Evolutionary conservation across 768 basidiomycete species (phyloP).

Genomic region (Galerina sulciceps): DNA sequence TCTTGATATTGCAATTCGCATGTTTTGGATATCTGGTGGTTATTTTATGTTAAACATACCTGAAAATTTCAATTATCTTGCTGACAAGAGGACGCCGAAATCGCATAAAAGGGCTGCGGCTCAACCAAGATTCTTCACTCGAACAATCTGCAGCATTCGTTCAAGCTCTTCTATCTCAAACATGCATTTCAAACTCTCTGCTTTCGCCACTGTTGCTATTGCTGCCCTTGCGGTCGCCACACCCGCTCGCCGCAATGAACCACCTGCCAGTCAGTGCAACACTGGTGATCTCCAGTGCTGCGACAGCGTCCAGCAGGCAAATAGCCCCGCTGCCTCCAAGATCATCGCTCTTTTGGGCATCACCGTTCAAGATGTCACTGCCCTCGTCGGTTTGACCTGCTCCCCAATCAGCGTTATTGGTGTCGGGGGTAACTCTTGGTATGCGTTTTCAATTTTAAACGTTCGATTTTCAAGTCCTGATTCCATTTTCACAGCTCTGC

Average conservation of each 20-base stretch:
- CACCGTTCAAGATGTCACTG: slow-evolving; percentile 21
- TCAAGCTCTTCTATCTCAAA: slow-evolving; percentile 9
- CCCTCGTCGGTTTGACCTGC: slow-evolving; percentile 31
- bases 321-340: background rate
- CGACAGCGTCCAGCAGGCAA: slow-evolving; percentile 14
- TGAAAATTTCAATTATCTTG: background rate
- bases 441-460: background rate
- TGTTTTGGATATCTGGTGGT: background rate
- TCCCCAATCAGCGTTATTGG: slow-evolving; percentile 30
- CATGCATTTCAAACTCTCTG: slow-evolving; percentile 26
- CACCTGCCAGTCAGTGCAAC: slow-evolving; percentile 19
- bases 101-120: slow-evolving; percentile 12
- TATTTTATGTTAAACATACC: background rate
- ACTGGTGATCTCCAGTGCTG: slow-evolving; percentile 25
- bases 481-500: slow-evolving; percentile 19
- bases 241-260: slow-evolving; percentile 8
- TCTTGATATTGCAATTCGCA: slow-evolving; percentile 1
- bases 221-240: slow-evolving; percentile 21
- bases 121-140: slow-evolving; percentile 12
- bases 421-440: slow-evolving; percentile 26
- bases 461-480: background rate
- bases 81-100: background rate
- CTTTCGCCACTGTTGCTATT: slow-evolving; percentile 22
- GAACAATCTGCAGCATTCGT: slow-evolving; percentile 17
- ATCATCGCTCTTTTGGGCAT: slow-evolving; percentile 24